Evolutionary conservation across 106 monocot species (phyloP), one percentile per base, ranked within the genome.

Genomic region (Gastrodia elata): DNA sequence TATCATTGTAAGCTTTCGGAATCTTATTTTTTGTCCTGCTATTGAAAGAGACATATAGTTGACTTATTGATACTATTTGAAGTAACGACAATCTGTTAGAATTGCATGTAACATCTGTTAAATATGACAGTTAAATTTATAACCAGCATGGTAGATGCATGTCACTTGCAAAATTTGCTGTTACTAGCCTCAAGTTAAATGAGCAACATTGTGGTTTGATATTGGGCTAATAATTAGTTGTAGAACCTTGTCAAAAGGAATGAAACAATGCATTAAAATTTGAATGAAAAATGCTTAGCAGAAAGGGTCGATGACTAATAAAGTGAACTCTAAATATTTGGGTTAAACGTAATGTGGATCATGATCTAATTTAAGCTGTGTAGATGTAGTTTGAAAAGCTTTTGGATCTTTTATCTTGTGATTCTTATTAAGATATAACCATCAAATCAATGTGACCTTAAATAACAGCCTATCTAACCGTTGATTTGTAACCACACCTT

Each of bases 11-110:
- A 61, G 32, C n/a, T 61, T 27, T 10, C 30, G 27, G 61, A 61
- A 61, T 32, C 3, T 32, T 13, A 11, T 13, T 27, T 1, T 11
- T 61, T 4, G 7, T 14, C 8, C 32, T 32, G 3, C 13, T 24
- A 32, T 61, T 30, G 61, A 61, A 61, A 61, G 10, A 32, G 61
- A 61, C 28, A 61, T 61, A 27, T 32, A 61, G 32, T 61, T 61
- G 30, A 61, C 30, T 2, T 61, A 61, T 61, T 6, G 30, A 61
- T 61, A 11, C 32, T 22, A 2, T 61, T 61, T 30, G n/a, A n/a
- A n/a, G n/a, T 61, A 32, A 61, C 27, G 14, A 32, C 14, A 2
- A 13, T 61, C 8, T 32, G 14, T 32, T 61, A 61, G 32, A 61
- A 11, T 30, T 61, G 27, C 28, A 32, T 61, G 11, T 13, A 61